Evolutionary conservation across 1,284 basidiomycete species (phyloP).

Genomic region (Ustilago esculenta): DNA sequence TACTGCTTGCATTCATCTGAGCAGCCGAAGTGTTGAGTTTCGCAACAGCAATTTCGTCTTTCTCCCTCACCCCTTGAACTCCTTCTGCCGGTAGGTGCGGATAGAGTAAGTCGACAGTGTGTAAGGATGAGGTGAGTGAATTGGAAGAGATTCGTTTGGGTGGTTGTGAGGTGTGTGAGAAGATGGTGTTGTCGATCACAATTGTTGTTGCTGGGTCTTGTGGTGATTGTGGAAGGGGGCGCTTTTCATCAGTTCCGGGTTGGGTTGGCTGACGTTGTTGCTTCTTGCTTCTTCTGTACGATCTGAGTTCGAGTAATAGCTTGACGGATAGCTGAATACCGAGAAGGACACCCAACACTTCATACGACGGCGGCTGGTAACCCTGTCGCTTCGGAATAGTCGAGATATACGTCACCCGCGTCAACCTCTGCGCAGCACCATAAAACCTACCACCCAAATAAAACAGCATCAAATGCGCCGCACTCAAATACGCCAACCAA

Average conservation of each 20-base stretch:
- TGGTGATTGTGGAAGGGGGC: too few relatives aligned
- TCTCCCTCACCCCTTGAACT: background rate
- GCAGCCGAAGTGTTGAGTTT: slow-evolving; percentile 37
- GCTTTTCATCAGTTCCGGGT: too few relatives aligned
- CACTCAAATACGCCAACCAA: slow-evolving; percentile 60
- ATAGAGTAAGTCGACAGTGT: slow-evolving; percentile 33
- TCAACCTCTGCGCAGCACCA: slow-evolving; percentile 64
- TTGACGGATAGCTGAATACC: slow-evolving; percentile 65
- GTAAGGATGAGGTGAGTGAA: too few relatives aligned
- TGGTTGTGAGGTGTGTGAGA: slow-evolving; percentile 37
- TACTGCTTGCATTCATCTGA: slow-evolving; percentile 11
- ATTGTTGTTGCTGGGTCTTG: slow-evolving; percentile 26
- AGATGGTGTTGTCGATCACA: slow-evolving; percentile 22
- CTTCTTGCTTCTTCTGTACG: slow-evolving; percentile 3
- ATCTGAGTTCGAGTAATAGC: slow-evolving; percentile 19
- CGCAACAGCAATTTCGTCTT: slow-evolving; percentile 7
- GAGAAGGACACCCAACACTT: slow-evolving; percentile 67
- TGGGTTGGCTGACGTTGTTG: background rate
- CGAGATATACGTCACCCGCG: slow-evolving; percentile 64
- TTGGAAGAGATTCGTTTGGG: slow-evolving; percentile 21
- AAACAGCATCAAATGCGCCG: slow-evolving; percentile 68
- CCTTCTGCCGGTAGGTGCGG: slow-evolving; percentile 23
- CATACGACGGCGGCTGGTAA: slow-evolving; percentile 65
- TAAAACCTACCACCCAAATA: slow-evolving; percentile 68
- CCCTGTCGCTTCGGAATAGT: slow-evolving; percentile 38